Conservation (phyloP, 1,139 yeast genomes). For the Candida tetrigidarum region DNA sequence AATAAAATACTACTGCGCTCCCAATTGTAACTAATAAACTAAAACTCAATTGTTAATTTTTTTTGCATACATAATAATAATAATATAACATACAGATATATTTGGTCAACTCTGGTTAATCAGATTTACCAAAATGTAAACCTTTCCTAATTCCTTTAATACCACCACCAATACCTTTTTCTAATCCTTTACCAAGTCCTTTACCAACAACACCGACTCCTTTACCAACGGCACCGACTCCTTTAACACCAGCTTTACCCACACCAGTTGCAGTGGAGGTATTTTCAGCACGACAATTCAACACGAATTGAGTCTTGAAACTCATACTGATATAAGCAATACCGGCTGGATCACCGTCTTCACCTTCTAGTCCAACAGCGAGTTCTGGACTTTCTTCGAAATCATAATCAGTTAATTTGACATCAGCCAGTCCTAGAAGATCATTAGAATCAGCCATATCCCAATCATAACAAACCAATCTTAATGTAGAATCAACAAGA, state of each 20-base stretch:
- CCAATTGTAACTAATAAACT: background rate
- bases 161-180: slow-evolving; percentile 39
- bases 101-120: too few species aligned
- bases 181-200: slow-evolving; percentile 48
- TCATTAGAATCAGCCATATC: slow-evolving; percentile 92
- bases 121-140: slow-evolving; percentile 29
- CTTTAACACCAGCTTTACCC: slow-evolving; percentile 39
- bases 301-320: slow-evolving; percentile 73
- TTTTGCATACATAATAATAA: too few species aligned
- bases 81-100: too few species aligned
- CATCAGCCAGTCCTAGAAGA: slow-evolving; percentile 66
- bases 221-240: slow-evolving; percentile 47
- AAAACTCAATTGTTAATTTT: too few species aligned
- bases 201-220: slow-evolving; percentile 50
- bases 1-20: too few species aligned
- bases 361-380: slow-evolving; percentile 57
- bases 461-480: slow-evolving; percentile 78
- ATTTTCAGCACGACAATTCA: slow-evolving; percentile 45
- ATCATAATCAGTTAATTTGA: slow-evolving; percentile 65
- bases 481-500: slow-evolving; percentile 62
- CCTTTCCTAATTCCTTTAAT: slow-evolving; percentile 44
- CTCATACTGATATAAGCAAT: slow-evolving; percentile 57
- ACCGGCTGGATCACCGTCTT: slow-evolving; percentile 67
- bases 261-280: slow-evolving; percentile 49
- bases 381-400: slow-evolving; percentile 53